Evolutionary conservation across 257 asterid genomes (phyloP), one percentile per base, ranked within the genome.

Genomic region (Linaria vulgaris): DNA sequence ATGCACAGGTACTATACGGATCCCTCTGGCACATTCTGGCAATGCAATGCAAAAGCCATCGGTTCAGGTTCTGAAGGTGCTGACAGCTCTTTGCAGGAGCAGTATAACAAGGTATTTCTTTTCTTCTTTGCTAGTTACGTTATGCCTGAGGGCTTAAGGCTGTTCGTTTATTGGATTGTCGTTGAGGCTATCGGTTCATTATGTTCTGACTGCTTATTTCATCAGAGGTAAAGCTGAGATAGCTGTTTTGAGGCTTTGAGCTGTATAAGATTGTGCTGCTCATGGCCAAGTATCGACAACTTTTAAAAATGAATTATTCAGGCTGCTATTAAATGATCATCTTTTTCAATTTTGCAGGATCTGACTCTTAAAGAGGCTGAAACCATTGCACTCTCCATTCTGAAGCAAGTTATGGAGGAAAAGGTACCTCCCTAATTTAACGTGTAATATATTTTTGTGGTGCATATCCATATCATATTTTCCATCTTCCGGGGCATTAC

Each of bases 11-110:
- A 88, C 76, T 79, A 86, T 16, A 91, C 95, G 12, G 96, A 91
- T 71, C 96, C 95, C 11, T 88, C 96, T 7, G 98, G 96, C 34
- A 91, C 98, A 27, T 91, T 91, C 83, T 91, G 96, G 95, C 96
- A 88, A 74, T 88, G 96, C 74, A 86, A 84, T 73, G 96, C 96
- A 51, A 91, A 91, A 68, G 96, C 98, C 67, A 91, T 91, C 55
- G 98, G 95, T 19, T 88, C 96, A 15, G 95, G 96, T 59, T 91
- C 96, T 1, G 96, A 88, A 86, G 98, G 98, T 23, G 98, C 98
- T 69, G 98, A 91, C 74, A 91, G 98, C 84, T 86, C 98, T 62
- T 75, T 91, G 86, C 98, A 88, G 69, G 98, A 91, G 96, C 98
- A 88, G 71, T 91, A 61, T 58, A 84, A 84, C 78, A 80, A 88